phyloP scores from a whole-genome alignment of 306 rosid species.

The Ammopiptanthus mongolicus region DNA sequence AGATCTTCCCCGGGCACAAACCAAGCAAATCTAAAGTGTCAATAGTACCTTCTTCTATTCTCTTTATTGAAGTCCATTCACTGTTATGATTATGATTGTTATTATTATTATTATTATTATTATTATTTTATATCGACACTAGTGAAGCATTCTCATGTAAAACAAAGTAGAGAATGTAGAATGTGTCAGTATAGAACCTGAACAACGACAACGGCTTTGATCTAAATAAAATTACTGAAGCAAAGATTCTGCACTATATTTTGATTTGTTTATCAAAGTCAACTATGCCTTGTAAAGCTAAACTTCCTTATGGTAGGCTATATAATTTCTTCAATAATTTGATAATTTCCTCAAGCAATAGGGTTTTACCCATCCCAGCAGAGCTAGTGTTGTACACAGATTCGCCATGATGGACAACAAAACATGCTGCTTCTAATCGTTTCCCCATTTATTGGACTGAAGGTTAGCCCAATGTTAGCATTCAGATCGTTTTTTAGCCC shows the following conservation, averaged over 20 bases:
- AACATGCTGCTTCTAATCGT: conserved; percentile 19
- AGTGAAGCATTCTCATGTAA: not conserved
- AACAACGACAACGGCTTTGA: no score
- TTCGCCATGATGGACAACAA: conserved; percentile 15
- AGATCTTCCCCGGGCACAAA: not conserved
- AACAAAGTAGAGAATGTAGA: not conserved
- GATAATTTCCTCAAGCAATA: conserved; percentile 23
- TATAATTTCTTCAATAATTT: not conserved
- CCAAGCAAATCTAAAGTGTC: not conserved
- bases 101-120: not conserved
- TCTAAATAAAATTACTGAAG: no score
- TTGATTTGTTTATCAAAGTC: no score
- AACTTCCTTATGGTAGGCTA: not conserved
- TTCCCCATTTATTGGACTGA: conserved; percentile 21
- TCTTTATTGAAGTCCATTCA: not conserved
- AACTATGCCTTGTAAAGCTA: no score
- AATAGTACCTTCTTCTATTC: not conserved
- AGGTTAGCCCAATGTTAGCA: no score
- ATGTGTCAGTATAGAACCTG: no score
- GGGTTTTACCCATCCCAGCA: conserved; percentile 42
- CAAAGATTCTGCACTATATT: no score
- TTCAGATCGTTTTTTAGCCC: no score
- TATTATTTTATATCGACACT: no score
- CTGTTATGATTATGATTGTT: not conserved
- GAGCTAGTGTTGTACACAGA: conserved; percentile 46